These are phyloP conservation scores for Apiospora kogelbergensis DNA, from an alignment of 2,329 filamentous ascomycete genomes.

Conservation along the genomic window DNA sequence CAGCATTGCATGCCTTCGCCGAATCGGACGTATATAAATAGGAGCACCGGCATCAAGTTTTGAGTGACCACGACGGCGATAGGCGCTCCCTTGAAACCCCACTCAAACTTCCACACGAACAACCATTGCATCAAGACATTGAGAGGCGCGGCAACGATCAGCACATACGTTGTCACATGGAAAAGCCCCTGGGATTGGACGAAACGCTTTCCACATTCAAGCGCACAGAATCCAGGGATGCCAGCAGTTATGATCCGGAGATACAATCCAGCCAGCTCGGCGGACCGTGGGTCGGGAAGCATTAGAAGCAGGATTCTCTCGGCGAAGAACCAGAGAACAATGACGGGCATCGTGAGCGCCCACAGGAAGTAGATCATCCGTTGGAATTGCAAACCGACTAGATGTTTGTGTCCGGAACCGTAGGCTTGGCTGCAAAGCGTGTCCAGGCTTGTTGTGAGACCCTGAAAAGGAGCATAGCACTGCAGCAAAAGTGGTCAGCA, in stretches of 20 bases:
- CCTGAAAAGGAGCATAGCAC: conserved; percentile 75
- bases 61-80: conserved; percentile 76
- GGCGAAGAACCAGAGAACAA: conserved; percentile 66
- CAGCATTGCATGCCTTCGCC: conserved; percentile 74
- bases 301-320: conserved; percentile 63
- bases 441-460: conserved; percentile 86
- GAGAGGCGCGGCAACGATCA: conserved; percentile 72
- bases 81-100: conserved; percentile 75
- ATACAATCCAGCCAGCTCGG: conserved; percentile 70
- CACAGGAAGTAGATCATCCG: conserved; percentile 78
- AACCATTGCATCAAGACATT: conserved; percentile 79
- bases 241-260: conserved; percentile 69
- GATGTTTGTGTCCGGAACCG: conserved; percentile 83
- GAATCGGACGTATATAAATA: conserved; percentile 73
- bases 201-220: conserved; percentile 77
- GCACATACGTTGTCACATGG: conserved; percentile 74
- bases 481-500: neutral
- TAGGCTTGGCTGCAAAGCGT: conserved; percentile 94
- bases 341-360: conserved; percentile 69
- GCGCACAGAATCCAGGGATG: conserved; percentile 72
- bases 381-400: conserved; percentile 83
- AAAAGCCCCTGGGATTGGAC: conserved; percentile 83
- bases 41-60: conserved; percentile 69
- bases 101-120: conserved; percentile 69
- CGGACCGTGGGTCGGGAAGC: conserved; percentile 71